Percentiles rank a stretch among this genome's conserved stretches.
These are phyloP conservation scores for Candida vartiovaarae DNA, from an alignment of 805 yeast genomes.

Conservation along the genomic window DNA sequence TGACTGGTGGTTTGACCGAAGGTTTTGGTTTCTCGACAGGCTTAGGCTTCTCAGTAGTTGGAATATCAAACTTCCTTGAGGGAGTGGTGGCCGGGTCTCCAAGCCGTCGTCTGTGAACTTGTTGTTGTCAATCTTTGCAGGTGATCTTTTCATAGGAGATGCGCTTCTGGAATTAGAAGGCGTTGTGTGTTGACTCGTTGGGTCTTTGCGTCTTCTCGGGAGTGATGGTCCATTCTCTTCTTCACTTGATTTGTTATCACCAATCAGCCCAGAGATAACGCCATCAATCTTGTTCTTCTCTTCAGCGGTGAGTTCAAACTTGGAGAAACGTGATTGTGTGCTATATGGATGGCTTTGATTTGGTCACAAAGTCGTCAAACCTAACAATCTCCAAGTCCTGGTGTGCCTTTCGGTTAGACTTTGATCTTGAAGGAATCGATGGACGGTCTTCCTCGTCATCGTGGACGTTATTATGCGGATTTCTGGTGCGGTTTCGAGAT, in stretches of 20 bases:
- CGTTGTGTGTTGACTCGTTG: not conserved
- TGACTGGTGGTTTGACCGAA: constrained; percentile 5
- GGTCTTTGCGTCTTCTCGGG: constrained; percentile 2
- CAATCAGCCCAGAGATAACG: constrained; percentile 12
- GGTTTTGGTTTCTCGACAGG: not conserved
- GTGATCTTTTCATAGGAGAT: constrained; percentile 16
- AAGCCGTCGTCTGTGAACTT: not conserved
- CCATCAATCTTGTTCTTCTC: constrained; percentile 15
- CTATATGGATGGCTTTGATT: constrained; percentile 1
- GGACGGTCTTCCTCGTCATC: not conserved
- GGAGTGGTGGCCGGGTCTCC: constrained; percentile 2
- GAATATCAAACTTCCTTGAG: constrained; percentile 1
- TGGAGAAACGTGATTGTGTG: constrained; percentile 11
- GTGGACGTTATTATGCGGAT: not conserved
- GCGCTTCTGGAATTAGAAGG: not conserved
- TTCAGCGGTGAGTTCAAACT: constrained; percentile 16
- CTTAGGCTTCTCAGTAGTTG: not conserved
- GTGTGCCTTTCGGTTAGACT: constrained; percentile 6
- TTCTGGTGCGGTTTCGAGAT: constrained; percentile 24
- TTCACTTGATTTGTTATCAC: not conserved
- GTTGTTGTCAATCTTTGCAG: constrained; percentile 12
- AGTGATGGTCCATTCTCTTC: constrained; percentile 1
- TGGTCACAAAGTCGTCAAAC: constrained; percentile 20
- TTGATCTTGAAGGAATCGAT: not conserved
- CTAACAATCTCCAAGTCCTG: constrained; percentile 16